These are phyloP conservation scores for Paraurostyla sp. DNA, from an alignment of 73 alveolate genomes.

Conservation along the genomic window DNA sequence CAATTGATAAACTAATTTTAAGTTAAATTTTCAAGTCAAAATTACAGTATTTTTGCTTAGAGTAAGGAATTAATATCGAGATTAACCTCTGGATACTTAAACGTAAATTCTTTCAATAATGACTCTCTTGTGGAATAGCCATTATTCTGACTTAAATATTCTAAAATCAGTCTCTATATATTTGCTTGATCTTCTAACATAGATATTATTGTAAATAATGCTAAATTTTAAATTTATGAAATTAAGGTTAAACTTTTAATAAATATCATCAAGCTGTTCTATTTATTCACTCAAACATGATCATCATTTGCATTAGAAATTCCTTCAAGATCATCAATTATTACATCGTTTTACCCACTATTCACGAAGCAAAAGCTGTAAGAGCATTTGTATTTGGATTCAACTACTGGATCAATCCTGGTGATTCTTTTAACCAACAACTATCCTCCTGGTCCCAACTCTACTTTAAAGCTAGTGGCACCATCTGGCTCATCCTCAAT, in stretches of 20 bases:
- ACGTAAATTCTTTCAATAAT: not conserved
- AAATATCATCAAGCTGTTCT: not conserved
- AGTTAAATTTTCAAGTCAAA: not conserved
- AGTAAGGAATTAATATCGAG: not conserved
- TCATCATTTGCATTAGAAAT: not conserved
- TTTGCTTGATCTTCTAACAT: too few relatives aligned
- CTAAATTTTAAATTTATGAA: not conserved
- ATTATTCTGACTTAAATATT: too few relatives aligned
- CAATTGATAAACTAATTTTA: not conserved
- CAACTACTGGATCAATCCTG: conserved; percentile 49
- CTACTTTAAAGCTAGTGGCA: conserved; percentile 44
- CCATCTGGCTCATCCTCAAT: conserved; percentile 64
- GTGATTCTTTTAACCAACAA: conserved; percentile 12
- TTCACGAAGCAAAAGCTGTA: conserved; percentile 26
- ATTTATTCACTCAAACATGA: not conserved
- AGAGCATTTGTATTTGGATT: conserved; percentile 72
- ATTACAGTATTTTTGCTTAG: not conserved
- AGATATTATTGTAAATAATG: too few relatives aligned
- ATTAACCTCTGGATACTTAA: not conserved
- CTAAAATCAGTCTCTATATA: too few relatives aligned
- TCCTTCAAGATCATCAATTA: not conserved
- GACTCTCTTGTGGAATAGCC: too few relatives aligned
- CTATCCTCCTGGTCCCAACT: conserved; percentile 34
- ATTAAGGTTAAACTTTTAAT: not conserved
- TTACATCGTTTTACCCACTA: not conserved